Evolutionary conservation across 2,329 filamentous ascomycete species (phyloP), one percentile per base, ranked within the genome.

Genomic region (Ceratocystis cubensis): DNA sequence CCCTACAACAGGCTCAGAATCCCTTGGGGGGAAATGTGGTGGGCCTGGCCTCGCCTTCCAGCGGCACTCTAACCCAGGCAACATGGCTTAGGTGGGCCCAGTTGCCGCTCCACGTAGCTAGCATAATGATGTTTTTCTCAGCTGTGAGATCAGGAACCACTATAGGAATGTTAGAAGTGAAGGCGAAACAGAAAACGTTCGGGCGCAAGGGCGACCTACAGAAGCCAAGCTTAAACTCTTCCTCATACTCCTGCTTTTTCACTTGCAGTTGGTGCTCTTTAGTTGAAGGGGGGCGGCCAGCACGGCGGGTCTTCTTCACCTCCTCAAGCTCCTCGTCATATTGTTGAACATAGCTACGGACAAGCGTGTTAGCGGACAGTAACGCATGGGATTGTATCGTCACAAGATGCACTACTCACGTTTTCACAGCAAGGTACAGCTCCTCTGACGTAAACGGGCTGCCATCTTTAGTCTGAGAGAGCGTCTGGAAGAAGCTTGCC

Each of bases 151-250:
- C 89, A 0, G 93, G 92, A 50, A 95, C 75, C 68, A 84, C 84
- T 87, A 65, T n/a, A 28, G 53, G n/a, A 65, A 44, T 15, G 10
- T 37, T 44, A 46, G 37, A 65, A 57, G 10, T 25, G 28, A n/a
- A 28, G 2, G 61, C 10, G 15, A 63, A 33, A 61, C 46, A 53
- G 28, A 17, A 50, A 15, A 37, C 45, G 5, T 45, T 63, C 33
- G n/a, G 48, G 61, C 5, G 20, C 25, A 57, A 48, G 17, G 30
- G 57, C 5, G 30, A 78, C 84, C 71, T 70, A 90, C 89, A 88
- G 73, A 96, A 95, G 0, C 94, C 94, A 65, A 85, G 85, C 69
- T 87, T 82, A 70, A 89, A 89, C 78, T 99, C 94, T 71, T 88
- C 88, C 72, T 87, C 81, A 70, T 96, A 88, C 1, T 78, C 78